Evolutionary conservation across 176 grass and related monocot species (phyloP), one percentile per base, ranked within the genome.

Genomic region (Avena eriantha): DNA sequence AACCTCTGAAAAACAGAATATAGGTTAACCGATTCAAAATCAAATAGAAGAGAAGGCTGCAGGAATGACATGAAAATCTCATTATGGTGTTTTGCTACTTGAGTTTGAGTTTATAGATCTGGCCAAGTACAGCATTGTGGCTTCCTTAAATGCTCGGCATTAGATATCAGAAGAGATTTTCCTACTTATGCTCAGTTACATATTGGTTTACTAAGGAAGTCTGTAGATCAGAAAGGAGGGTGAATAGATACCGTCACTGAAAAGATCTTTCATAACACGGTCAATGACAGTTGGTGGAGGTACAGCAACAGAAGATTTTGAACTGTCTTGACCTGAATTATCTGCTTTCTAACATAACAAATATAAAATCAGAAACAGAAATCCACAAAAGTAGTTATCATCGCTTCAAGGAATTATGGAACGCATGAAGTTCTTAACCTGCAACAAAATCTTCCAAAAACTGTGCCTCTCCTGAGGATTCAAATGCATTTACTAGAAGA

Each of bases 391-490:
- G 9, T 69, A 71, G 67, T 24, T 61, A 57, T 48, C 60, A 15
- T 78, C 10, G 24, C 48, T 48, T 87, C 18, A 26, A 74, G 6
- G 73, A 66, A 83, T 54, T 49, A 3, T 53, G 23, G 68, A 14
- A 67, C 79, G 39, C 65, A 73, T 45, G 69, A 85, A 91, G 73
- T 76, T 86, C 84, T 90, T 85, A 89, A 98, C 96, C 96, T 98
- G 93, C 69, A 82, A 91, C 84, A 82, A 94, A 98, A 59, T 98
- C 96, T 91, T 98, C 96, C 79, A 98, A 64, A 92, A 98, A 98
- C 19, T 98, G 93, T 10, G 96, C 96, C 48, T 82, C 88, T 60
- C 17, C 86, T 77, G 96, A 95, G 3, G 73, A 80, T 73, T 91
- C 90, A 80, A 92, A 84, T 68, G 93, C 90, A 82, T 80, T 91